A percentile compares a stretch with the other conserved stretches of the same genome.
Conservation (phyloP, 345 rosid genomes). For the Citrus hindsii region DNA sequence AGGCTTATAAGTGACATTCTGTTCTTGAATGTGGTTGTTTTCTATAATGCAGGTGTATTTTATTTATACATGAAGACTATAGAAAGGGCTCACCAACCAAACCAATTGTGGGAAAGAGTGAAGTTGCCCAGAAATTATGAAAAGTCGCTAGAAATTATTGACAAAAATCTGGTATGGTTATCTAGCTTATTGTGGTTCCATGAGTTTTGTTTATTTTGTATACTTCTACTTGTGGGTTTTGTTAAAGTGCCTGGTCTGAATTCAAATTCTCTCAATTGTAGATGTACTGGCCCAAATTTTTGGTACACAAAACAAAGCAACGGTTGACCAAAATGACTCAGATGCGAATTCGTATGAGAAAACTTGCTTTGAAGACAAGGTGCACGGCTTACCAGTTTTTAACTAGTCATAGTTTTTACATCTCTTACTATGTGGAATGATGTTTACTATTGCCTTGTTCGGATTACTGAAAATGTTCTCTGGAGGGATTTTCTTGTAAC, state of each 20-base stretch:
- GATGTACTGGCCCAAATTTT: conserved; percentile 92
- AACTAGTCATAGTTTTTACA: background rate
- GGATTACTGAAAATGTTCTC: background rate
- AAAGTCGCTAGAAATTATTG: conserved; percentile 86
- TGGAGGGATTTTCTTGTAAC: background rate
- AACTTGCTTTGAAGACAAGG: conserved; percentile 88
- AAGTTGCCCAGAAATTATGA: conserved; percentile 85
- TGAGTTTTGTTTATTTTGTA: background rate
- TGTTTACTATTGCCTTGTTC: background rate
- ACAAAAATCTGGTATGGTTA: conserved; percentile 74
- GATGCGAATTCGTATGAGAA: conserved; percentile 96
- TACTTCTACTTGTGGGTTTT: background rate
- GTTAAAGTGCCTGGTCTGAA: background rate
- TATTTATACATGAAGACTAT: conserved; percentile 92
- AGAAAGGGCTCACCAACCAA: conserved; percentile 94
- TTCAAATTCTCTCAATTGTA: conserved; percentile 17
- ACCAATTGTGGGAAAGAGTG: conserved; percentile 86
- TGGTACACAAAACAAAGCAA: conserved; percentile 86
- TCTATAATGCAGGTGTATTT: conserved; percentile 62
- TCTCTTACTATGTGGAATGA: background rate
- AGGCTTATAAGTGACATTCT: background rate
- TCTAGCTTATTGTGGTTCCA: background rate
- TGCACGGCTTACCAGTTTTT: conserved; percentile 19
- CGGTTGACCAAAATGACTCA: conserved; percentile 97
- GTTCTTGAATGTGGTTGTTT: conserved; percentile 1